Base-by-base conservation (phyloP, 768 basidiomycete genomes). In the Phaffia australis region DNA sequence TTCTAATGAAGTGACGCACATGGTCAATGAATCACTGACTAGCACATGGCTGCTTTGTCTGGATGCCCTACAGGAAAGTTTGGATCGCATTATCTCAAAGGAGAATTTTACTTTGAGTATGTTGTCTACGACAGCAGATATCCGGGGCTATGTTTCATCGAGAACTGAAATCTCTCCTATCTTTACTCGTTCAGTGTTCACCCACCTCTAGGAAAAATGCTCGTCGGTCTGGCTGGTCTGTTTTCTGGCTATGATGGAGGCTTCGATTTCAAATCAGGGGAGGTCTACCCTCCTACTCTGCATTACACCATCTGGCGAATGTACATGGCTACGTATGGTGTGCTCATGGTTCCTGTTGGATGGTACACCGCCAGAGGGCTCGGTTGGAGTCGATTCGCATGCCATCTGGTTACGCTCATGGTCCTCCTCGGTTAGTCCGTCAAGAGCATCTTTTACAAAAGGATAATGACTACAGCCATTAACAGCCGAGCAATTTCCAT, bases 161-260 rank as follows among this genome's bases (percentile, higher is more conserved):
- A 48, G 49, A 11, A 29, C 15, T 48, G 60, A 49, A n/a, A 29
- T 15, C 16, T 23, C n/a, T 30, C 52, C 52, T 30, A 4, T 55
- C 32, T 29, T 35, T 16, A 9, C 16, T 9, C 4, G 0, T 23
- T 5, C 51, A 64, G 63, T 74, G 95, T 98, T 30, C 95, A 99
- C 73, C 95, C 95, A 6, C 95, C 95, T 0, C 81, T 99, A 51
- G 95, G 95, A 3, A 99, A 99, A 81, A 98, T 99, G 92, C 82
- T 99, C 64, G 94, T 99, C 68, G 95, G 91, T 11, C 81, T 99
- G 25, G 91, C 86, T 3, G 95, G 95, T 25, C 80, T 91, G 64
- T 78, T 99, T 70, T 81, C 90, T 0, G 95, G 95, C 46, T 98
- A 97, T 74, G 82, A 93, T 69, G 95, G 95, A 18, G 76, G 79